phyloP scores from a whole-genome alignment of 2,329 filamentous ascomycete species.

The Trichoderma breve region DNA sequence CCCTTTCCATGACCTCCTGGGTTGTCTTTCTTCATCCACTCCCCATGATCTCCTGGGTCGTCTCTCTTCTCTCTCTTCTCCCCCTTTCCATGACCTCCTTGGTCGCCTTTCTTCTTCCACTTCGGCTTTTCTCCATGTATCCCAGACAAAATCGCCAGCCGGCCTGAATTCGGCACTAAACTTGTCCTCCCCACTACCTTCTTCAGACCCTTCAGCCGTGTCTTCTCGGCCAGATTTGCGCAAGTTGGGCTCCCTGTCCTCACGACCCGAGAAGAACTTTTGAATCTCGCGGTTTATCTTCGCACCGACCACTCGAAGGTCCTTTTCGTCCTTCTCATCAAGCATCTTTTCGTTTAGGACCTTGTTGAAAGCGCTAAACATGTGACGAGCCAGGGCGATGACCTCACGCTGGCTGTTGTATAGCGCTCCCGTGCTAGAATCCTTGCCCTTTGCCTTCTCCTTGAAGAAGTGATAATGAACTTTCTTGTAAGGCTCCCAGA shows the following conservation, averaged over 20 bases:
- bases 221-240: conserved; percentile 20
- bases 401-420: conserved; percentile 42
- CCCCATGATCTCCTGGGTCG: background rate
- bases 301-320: conserved; percentile 35
- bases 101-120: background rate
- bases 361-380: conserved; percentile 47
- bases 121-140: conserved; percentile 29
- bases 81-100: background rate
- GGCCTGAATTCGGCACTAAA: conserved; percentile 16
- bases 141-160: conserved; percentile 34
- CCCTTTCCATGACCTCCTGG: background rate
- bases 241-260: conserved; percentile 35
- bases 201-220: conserved; percentile 23
- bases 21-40: too few relatives aligned
- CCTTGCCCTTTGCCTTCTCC: conserved; percentile 26
- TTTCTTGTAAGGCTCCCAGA: conserved; percentile 50
- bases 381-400: conserved; percentile 44
- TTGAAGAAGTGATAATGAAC: conserved; percentile 39
- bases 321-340: conserved; percentile 32
- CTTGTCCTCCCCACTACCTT: conserved; percentile 20
- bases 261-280: conserved; percentile 36
- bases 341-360: conserved; percentile 43
- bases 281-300: conserved; percentile 40
- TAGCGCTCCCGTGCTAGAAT: conserved; percentile 17
- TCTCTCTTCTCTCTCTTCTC: background rate